Evolutionary conservation across 2,329 filamentous ascomycete genomes (phyloP).

Genomic region (Diaporthe vaccinii): DNA sequence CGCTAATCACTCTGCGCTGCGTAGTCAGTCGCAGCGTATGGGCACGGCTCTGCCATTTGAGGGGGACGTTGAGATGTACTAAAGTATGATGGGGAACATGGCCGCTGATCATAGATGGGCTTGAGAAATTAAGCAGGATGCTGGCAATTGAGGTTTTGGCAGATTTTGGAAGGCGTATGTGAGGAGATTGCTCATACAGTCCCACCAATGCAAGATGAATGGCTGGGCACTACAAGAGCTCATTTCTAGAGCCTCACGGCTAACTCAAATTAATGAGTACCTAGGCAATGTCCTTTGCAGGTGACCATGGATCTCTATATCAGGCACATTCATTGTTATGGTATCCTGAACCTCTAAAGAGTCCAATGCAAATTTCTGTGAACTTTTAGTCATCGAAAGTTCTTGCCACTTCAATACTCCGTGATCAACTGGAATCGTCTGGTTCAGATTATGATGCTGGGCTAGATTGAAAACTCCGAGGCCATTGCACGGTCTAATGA

Average conservation of each 20-base stretch:
- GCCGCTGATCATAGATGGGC: not conserved
- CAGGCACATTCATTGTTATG: too few relatives aligned
- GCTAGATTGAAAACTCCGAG: too few relatives aligned
- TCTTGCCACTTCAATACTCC: too few relatives aligned
- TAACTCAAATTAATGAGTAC: not conserved
- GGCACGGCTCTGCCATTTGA: conserved; percentile 25
- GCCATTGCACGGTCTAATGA: too few relatives aligned
- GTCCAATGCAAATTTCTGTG: too few relatives aligned
- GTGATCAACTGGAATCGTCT: too few relatives aligned
- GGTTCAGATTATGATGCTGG: too few relatives aligned
- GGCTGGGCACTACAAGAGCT: too few relatives aligned
- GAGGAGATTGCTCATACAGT: not conserved
- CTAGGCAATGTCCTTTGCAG: not conserved
- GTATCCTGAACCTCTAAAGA: too few relatives aligned
- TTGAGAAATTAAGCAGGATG: too few relatives aligned
- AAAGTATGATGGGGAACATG: not conserved
- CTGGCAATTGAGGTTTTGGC: not conserved
- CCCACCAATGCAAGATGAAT: not conserved
- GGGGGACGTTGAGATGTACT: conserved; percentile 1
- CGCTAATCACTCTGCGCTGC: conserved; percentile 49
- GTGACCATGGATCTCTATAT: too few relatives aligned
- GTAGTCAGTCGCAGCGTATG: conserved; percentile 53
- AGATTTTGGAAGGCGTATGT: not conserved
- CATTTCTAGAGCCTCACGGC: not conserved
- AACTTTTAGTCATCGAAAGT: too few relatives aligned